Evolutionary conservation across 257 asterid genomes (phyloP), one percentile per base, ranked within the genome.

Genomic region (Catharanthus roseus): DNA sequence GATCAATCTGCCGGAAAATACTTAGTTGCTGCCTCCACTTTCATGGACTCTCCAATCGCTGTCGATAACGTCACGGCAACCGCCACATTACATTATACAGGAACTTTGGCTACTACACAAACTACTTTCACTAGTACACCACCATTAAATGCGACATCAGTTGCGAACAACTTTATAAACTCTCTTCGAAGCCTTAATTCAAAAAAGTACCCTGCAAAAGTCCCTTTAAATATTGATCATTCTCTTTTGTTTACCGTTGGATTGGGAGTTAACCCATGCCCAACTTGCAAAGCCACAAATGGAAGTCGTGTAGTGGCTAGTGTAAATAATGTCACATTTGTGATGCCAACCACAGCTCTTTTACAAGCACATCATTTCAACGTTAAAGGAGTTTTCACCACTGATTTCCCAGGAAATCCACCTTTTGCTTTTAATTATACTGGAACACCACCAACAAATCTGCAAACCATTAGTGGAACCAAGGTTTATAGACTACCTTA

Each of bases 361-460:
- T 64, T 93, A 50, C 93, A 87, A 58, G 98, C 98, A 0, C 97
- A 92, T 51, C 77, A 80, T 34, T 83, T 72, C 77, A 82, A 84
- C 26, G 78, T 79, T 3, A 82, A 86, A 60, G 90, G 90, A 9
- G 95, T 89, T 16, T 93, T 84, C 86, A 93, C 92, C 4, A 45
- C 86, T 0, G 97, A 93, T 77, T 93, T 93, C 11, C 98, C 98
- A 0, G 95, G 74, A 42, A 90, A 87, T 55, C 98, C 97, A 3
- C 86, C 89, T 0, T 0, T 23, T 0, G 16, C 85, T 1, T 93
- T 77, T 42, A 88, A 93, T 41, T 93, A 90, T 80, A 87, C 97
- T 0, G 96, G 96, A 4, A 34, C 79, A 0, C 85, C 86, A 16
- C 91, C 90, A 0, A 54, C 74, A 33, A 84, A 75, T 34, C 19